These are phyloP conservation scores for Fraxinus americana DNA, from an alignment of 257 asterid species.

Conservation along the genomic window DNA sequence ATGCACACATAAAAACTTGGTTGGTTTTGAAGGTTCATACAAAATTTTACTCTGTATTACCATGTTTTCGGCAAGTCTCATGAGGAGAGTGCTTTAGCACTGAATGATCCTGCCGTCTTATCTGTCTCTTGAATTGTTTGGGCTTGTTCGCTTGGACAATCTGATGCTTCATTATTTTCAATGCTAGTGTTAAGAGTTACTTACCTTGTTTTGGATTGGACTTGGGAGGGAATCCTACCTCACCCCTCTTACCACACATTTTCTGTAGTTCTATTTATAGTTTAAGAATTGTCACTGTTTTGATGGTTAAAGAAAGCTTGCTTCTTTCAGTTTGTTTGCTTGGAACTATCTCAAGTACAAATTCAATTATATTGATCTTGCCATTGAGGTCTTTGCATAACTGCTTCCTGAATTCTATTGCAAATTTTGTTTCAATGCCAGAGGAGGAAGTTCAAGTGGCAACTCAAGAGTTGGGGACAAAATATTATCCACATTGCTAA, in stretches of 20 bases:
- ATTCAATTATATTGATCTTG: neutral
- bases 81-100: neutral
- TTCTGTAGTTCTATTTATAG: neutral
- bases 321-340: neutral
- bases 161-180: neutral
- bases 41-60: neutral
- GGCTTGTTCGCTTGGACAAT: conserved; percentile 1
- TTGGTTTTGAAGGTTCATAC: neutral
- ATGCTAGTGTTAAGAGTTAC: neutral
- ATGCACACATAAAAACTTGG: no score
- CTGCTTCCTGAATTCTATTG: neutral
- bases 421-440: conserved; percentile 34
- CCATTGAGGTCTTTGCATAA: neutral
- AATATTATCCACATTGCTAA: conserved; percentile 82
- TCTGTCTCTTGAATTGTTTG: neutral
- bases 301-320: neutral
- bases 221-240: neutral
- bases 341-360: neutral
- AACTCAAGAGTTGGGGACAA: conserved; percentile 87
- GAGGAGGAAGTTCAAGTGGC: conserved; percentile 81
- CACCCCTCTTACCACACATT: no score
- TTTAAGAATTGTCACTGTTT: neutral
- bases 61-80: neutral
- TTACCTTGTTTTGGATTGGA: neutral
- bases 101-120: neutral